Evolutionary conservation across 2,329 filamentous ascomycete genomes (phyloP), one percentile per base, ranked within the genome.

Genomic region (Aspergillus phoenicis): DNA sequence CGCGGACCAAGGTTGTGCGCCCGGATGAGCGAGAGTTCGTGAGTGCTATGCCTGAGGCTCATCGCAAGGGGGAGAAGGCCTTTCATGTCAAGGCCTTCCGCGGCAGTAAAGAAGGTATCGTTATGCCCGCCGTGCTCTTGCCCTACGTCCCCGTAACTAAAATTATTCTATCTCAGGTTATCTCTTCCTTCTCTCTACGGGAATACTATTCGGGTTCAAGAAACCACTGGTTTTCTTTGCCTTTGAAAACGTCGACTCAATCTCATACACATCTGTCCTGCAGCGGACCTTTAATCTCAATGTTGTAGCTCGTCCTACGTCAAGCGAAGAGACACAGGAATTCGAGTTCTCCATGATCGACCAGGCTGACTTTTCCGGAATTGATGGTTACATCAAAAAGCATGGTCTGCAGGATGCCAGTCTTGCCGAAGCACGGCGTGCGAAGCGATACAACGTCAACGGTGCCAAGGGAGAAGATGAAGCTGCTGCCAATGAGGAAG

Each of bases 221-320:
- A 89, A 89, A 68, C 87, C 87, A 0, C 77, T 89, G 24, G 72
- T 83, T 8, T 88, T 85, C 75, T 87, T 88, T 69, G 81, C 85
- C 8, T 87, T 89, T 62, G 81, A 83, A 52, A 77, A 79, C 38
- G 81, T 89, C 60, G 83, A 84, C 55, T 83, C 83, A 22, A 82
- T 88, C 49, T 86, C 84, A 41, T 89, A 88, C 75, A 88, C 86
- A 4, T 85, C 84, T 43, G 84, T 89, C 17, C 78, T 89, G 6
- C 85, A 87, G 66, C 83, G 86, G 36, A 89, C 87, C 0, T 89
- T 89, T 77, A 89, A 89, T 67, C 81, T 89, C 36, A 85, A 86
- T 66, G 81, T 89, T 59, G 70, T 78, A 28, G 78, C 78, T 45
- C 79, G 79, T 30, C 68, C 75, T 10, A 68, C 68, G 4, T 66